Base-by-base conservation (phyloP, 2,329 filamentous ascomycete genomes). In the Monilinia vaccinii-corymbosi region DNA sequence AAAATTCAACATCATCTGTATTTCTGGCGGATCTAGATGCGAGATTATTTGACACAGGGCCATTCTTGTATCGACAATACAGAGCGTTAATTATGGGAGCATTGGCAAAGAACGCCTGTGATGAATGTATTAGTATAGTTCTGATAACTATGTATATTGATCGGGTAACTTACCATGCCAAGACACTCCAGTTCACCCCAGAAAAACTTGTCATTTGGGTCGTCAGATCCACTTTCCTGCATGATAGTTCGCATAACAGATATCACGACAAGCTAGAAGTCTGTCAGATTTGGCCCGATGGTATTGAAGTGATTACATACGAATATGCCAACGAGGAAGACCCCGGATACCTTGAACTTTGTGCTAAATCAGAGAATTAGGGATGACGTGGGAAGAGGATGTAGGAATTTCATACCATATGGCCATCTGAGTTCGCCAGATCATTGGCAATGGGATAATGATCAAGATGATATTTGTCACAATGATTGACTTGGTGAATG, bases 131-230 rank as follows among this genome's bases (percentile, higher is more conserved):
- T 34, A 18, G 48, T 2, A 31, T 18, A 21, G n/a, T 21, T 34
- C n/a, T 28, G 32, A 1, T 23, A 3, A 50, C 16, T 4, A n/a
- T 28, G n/a, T 11, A 14, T 25, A 34, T 6, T 18, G 2, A 28
- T 28, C 25, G 25, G 6, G n/a, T 2, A 13, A 49, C 56, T 46
- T 55, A 67, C 66, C 51, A 62, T 63, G 18, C 51, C 28, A 34
- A 69, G 65, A 36, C 63, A 67, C 56, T 70, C 66, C 31, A 69
- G n/a, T 16, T 32, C 58, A 63, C 40, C n/a, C 34, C 48, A 44
- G 3, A 48, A 50, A 8, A 34, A 47, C 23, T n/a, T 36, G 14
- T 51, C 32, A 4, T 58, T 14, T 8, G 38, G 16, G 8, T 4
- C 21, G 1, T 1, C 45, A 21, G 51, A 16, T 44, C 9, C 5